A percentile compares a stretch with the other conserved stretches of the same genome.
Evolutionary conservation across 176 grass and related monocot species (phyloP).

Genomic region (Oryza nivara): DNA sequence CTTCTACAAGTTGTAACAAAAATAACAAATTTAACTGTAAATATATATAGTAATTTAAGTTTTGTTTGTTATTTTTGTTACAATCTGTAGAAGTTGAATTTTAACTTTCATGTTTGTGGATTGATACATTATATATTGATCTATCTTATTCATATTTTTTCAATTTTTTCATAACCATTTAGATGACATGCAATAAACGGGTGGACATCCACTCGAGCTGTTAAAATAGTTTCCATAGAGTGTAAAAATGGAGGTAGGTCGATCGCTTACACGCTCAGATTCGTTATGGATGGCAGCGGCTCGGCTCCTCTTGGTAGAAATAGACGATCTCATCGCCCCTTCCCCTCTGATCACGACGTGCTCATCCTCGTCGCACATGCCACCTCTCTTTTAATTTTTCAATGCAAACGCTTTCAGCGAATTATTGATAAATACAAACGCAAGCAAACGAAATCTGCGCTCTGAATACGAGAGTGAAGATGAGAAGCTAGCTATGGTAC

Average conservation of each 20-base stretch:
- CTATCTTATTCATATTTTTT: too few relatives aligned
- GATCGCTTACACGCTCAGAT: slow-evolving; percentile 96
- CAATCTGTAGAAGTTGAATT: too few relatives aligned
- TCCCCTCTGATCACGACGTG: slow-evolving; percentile 45
- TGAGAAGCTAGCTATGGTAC: neutral
- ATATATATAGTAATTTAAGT: too few relatives aligned
- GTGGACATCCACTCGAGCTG: too few relatives aligned
- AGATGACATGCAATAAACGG: too few relatives aligned
- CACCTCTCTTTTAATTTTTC: slow-evolving; percentile 59
- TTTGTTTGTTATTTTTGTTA: too few relatives aligned
- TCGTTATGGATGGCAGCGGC: slow-evolving; percentile 84
- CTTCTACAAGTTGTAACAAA: too few relatives aligned
- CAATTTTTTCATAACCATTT: too few relatives aligned
- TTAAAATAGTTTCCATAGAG: too few relatives aligned
- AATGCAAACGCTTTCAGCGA: neutral
- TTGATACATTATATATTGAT: too few relatives aligned
- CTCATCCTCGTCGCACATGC: slow-evolving; percentile 58
- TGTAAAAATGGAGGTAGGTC: neutral
- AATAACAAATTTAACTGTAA: too few relatives aligned
- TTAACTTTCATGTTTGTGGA: too few relatives aligned
- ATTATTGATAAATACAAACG: neutral
- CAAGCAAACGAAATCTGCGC: neutral
- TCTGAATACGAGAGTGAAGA: neutral
- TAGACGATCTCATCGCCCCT: slow-evolving; percentile 45
- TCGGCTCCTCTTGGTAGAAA: slow-evolving; percentile 72